Base-by-base conservation (phyloP, 1,139 yeast genomes). In the Wickerhamiella pararugosa region DNA sequence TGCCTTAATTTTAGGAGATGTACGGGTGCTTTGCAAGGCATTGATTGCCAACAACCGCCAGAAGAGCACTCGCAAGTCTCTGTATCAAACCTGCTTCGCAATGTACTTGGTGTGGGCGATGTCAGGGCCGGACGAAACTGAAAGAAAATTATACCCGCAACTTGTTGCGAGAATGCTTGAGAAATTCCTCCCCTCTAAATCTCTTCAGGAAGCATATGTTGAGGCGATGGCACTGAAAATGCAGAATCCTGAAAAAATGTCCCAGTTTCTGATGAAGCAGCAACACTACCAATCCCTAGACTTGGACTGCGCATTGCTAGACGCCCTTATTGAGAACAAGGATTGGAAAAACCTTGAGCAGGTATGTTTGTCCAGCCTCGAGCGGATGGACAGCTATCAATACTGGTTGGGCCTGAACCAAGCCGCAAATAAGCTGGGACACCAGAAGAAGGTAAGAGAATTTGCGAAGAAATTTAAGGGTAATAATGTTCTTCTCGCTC, bases 151-250 rank as follows among this genome's bases (percentile, higher is more conserved):
- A 33, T 75, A 69, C 49, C 74, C 76, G 3, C 64, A 66, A 46
- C 62, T 82, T 37, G 90, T 82, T 0, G 51, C 64, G 42, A 70
- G 75, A 48, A 53, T 77, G 47, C 55, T 76, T 9, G 76, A 72
- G 31, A 57, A 61, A 11, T 52, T 66, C 25, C 58, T 61, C 32
- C 76, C 80, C 1, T 56, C 64, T 34, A 52, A 56, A 32, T 63
- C 61, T 25, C 70, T 78, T 8, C 86, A 79, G 49, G 86, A 81
- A 47, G 61, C 69, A 2, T 81, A 58, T 49, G 70, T 81, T 1
- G 64, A 68, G 41, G 73, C 71, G 0, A 60, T 67, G 45, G 63
- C 79, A 6, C 55, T 73, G 41, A 53, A 61, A 28, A 51, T 63
- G 42, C 63, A 60, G 8, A 10, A n/a, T 1, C 52, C 64, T 5